A percentile compares a stretch with the other conserved stretches of the same genome.
Evolutionary conservation across 495 filamentous ascomycete genomes (phyloP).

Genomic region (Schizothecium vesticola): DNA sequence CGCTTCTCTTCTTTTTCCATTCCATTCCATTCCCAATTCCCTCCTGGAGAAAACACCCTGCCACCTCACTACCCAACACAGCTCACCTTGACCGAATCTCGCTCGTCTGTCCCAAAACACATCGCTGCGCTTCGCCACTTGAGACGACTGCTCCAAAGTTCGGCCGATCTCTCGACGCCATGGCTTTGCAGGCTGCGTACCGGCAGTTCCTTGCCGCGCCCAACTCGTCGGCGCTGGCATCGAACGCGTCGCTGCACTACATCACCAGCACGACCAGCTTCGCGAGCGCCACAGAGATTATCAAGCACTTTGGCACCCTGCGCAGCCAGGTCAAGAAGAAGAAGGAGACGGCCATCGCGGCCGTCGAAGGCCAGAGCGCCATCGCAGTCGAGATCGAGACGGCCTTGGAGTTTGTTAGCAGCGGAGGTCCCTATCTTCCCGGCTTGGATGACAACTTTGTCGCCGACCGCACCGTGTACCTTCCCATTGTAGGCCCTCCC

Average conservation of each 20-base stretch:
- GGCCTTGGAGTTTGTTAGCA: slow-evolving; percentile 69
- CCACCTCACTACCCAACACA: background rate
- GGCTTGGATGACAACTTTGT: slow-evolving; percentile 92
- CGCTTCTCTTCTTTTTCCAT: slow-evolving; percentile 7
- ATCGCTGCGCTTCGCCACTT: background rate
- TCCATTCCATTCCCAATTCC: background rate
- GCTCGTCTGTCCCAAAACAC: background rate
- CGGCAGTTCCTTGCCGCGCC: slow-evolving; percentile 71
- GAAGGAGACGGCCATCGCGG: slow-evolving; percentile 64
- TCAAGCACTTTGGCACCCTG: slow-evolving; percentile 69
- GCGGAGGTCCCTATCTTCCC: slow-evolving; percentile 85
- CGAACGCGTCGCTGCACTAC: slow-evolving; percentile 77
- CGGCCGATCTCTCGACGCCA: slow-evolving; percentile 4
- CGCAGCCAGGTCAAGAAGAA: slow-evolving; percentile 69
- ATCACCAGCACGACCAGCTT: slow-evolving; percentile 81
- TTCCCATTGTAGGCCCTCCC: slow-evolving; percentile 68
- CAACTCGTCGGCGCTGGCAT: slow-evolving; percentile 56
- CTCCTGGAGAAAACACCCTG: background rate
- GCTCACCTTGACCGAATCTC: background rate
- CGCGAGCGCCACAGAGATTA: slow-evolving; percentile 61
- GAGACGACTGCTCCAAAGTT: background rate
- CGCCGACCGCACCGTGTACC: slow-evolving; percentile 69
- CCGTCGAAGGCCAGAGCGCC: slow-evolving; percentile 63
- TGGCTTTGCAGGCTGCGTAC: slow-evolving; percentile 51
- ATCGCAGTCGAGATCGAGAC: slow-evolving; percentile 77